Evolutionary conservation across 1,139 yeast species (phyloP).

Genomic region (Kodamaea derodonti): DNA sequence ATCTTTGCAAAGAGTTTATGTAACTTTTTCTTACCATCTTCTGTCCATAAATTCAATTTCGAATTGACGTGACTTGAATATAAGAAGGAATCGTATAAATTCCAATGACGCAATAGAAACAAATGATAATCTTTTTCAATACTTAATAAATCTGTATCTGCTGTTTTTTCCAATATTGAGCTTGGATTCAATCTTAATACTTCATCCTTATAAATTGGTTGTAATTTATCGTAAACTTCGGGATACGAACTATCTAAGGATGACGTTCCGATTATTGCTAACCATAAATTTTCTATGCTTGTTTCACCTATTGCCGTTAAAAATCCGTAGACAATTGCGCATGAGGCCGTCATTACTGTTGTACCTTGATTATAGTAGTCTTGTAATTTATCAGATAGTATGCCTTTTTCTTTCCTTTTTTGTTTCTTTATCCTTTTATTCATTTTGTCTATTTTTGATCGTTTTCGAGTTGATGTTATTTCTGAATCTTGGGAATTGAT

Average conservation of each 20-base stretch:
- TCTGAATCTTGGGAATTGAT: background rate
- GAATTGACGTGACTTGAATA: conserved; percentile 90
- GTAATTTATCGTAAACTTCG: conserved; percentile 67
- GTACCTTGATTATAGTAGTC: conserved; percentile 82
- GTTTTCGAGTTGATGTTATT: conserved; percentile 1
- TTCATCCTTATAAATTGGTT: conserved; percentile 78
- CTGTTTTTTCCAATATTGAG: conserved; percentile 36
- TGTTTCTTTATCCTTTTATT: conserved; percentile 2
- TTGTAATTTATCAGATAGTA: conserved; percentile 63
- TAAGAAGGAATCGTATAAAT: conserved; percentile 83
- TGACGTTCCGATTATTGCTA: conserved; percentile 83
- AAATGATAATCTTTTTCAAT: conserved; percentile 83
- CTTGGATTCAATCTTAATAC: conserved; percentile 61
- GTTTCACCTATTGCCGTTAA: conserved; percentile 68
- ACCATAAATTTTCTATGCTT: conserved; percentile 68
- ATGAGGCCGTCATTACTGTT: conserved; percentile 67
- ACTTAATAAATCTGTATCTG: conserved; percentile 61
- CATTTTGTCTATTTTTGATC: conserved; percentile 6
- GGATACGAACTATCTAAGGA: conserved; percentile 76
- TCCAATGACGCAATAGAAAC: conserved; percentile 88
- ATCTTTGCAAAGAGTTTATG: conserved; percentile 92
- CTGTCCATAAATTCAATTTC: conserved; percentile 84
- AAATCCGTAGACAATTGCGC: conserved; percentile 77
- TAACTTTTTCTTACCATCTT: conserved; percentile 80
- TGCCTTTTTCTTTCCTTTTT: conserved; percentile 21